phyloP scores from a whole-genome alignment of 441 rosid genomes.

The Melastoma candidum region DNA sequence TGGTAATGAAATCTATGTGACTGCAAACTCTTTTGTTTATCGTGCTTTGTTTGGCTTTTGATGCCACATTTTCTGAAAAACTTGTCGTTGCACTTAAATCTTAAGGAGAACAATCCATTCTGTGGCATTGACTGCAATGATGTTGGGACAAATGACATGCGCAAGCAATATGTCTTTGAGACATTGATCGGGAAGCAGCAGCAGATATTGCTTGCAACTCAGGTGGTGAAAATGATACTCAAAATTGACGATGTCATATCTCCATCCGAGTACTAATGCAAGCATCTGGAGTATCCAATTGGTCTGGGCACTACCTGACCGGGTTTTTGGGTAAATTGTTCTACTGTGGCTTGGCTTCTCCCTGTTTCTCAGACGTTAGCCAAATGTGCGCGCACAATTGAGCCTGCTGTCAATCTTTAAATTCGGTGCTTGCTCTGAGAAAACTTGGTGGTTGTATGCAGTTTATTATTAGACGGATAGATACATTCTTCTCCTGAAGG shows the following conservation, averaged over 20 bases:
- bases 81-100: not conserved
- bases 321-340: too few relatives aligned
- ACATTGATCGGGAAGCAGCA: slow-evolving; percentile 96
- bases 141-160: slow-evolving; percentile 88
- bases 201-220: slow-evolving; percentile 91
- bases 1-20: not conserved
- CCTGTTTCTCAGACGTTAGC: too few relatives aligned
- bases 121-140: slow-evolving; percentile 95
- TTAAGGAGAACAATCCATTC: slow-evolving; percentile 63
- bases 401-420: too few relatives aligned
- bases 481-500: too few relatives aligned
- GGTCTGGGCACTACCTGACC: too few relatives aligned
- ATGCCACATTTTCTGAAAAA: not conserved
- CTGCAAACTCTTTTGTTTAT: not conserved
- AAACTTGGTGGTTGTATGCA: too few relatives aligned
- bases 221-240: slow-evolving; percentile 96
- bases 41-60: not conserved
- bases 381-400: too few relatives aligned
- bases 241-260: slow-evolving; percentile 97
- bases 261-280: slow-evolving; percentile 48
- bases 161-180: slow-evolving; percentile 86
- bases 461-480: too few relatives aligned
- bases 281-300: too few relatives aligned
- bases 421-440: too few relatives aligned
- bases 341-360: too few relatives aligned